Evolutionary conservation across 208 protist genomes (phyloP).

Genomic region (Lotmaria passim): DNA sequence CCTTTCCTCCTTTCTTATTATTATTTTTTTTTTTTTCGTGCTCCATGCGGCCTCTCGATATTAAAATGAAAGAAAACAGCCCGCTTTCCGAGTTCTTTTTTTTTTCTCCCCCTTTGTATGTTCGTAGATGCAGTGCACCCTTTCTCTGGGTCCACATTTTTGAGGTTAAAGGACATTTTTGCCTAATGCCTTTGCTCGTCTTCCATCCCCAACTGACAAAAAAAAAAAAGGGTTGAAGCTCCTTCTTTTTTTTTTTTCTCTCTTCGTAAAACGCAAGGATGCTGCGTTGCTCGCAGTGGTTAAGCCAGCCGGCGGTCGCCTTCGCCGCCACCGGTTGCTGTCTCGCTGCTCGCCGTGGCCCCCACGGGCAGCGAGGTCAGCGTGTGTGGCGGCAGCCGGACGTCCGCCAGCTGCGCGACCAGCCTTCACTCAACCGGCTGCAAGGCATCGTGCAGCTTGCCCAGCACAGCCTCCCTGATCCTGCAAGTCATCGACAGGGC

Average conservation of each 20-base stretch:
- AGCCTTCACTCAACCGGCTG: constrained; percentile 39
- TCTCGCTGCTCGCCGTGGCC: neutral
- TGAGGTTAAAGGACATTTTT: too few relatives aligned
- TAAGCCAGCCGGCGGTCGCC: constrained; percentile 15
- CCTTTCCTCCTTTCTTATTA: too few relatives aligned
- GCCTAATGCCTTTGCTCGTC: too few relatives aligned
- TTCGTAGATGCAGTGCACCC: neutral
- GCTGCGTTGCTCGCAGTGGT: constrained; percentile 29
- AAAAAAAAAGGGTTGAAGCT: neutral
- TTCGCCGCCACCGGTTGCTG: neutral
- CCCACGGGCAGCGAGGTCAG: neutral
- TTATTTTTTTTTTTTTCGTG: neutral
- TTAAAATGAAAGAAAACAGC: neutral
- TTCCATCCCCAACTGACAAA: too few relatives aligned
- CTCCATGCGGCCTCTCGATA: neutral
- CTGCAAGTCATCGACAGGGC: constrained; percentile 36
- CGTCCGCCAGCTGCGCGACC: constrained; percentile 17
- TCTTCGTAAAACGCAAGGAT: neutral
- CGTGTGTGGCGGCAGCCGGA: constrained; percentile 32
- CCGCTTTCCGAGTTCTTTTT: neutral
- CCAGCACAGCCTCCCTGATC: constrained; percentile 38
- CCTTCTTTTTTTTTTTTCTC: too few relatives aligned
- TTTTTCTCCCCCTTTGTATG: constrained; percentile 1
- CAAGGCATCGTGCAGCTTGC: constrained; percentile 40
- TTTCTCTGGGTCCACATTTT: neutral